A percentile compares a stretch with the other conserved stretches of the same genome.
Evolutionary conservation across 257 asterid species (phyloP).

Genomic region (Voacanga thouarsii): DNA sequence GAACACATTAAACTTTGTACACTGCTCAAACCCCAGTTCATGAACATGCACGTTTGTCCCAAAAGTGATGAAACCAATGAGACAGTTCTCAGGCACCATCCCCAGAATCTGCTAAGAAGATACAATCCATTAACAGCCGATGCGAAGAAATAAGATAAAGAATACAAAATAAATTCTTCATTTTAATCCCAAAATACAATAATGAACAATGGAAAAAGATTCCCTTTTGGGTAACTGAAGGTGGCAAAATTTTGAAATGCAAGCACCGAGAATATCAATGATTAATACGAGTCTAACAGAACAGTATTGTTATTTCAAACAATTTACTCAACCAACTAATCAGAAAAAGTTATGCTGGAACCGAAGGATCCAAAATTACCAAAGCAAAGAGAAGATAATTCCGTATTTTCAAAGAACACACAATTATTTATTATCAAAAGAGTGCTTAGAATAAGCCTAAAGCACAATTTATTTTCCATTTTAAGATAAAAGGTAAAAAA

Average conservation of each 20-base stretch:
- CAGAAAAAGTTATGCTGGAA: neutral
- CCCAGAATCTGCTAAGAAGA: constrained; percentile 68
- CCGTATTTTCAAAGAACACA: neutral
- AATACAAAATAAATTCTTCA: neutral
- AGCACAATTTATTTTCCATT: too few relatives aligned
- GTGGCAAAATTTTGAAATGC: neutral
- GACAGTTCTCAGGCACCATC: constrained; percentile 87
- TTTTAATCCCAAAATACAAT: neutral
- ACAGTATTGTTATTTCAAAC: neutral
- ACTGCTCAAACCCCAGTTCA: constrained; percentile 90
- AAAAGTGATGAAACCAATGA: constrained; percentile 85
- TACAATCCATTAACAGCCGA: constrained; percentile 1
- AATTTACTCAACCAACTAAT: neutral
- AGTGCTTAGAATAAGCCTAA: neutral
- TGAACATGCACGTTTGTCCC: constrained; percentile 92
- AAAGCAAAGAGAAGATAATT: neutral
- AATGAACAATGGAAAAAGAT: neutral
- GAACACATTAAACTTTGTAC: constrained; percentile 91
- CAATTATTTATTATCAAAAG: neutral
- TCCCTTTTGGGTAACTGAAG: neutral
- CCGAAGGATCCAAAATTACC: neutral
- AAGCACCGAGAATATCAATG: neutral
- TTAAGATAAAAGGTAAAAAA: neutral
- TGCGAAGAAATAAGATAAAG: neutral
- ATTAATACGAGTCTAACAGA: neutral